Evolutionary conservation across 2,329 filamentous ascomycete species (phyloP).

Genomic region (Ophiostoma tasmaniense): DNA sequence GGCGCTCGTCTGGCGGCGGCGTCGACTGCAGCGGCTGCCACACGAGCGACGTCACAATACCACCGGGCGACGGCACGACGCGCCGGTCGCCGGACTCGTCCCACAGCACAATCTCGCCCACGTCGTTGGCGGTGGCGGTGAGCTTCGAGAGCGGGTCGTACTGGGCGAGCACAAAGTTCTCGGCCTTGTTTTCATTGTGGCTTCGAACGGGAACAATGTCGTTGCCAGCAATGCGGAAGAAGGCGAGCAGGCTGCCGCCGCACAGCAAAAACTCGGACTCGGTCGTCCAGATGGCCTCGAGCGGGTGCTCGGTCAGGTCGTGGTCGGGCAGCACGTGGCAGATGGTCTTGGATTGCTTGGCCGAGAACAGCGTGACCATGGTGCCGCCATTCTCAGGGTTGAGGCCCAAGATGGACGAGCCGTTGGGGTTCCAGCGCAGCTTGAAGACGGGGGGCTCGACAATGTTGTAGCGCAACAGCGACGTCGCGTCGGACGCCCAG

Average conservation of each 20-base stretch:
- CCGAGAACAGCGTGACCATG: conserved; percentile 47
- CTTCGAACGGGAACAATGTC: conserved; percentile 39
- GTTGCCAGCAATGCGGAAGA: conserved; percentile 39
- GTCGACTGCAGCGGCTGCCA: conserved; percentile 49
- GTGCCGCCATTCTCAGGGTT: conserved; percentile 47
- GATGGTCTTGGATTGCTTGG: conserved; percentile 35
- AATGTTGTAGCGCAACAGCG: conserved; percentile 46
- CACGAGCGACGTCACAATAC: conserved; percentile 23
- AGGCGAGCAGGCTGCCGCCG: conserved; percentile 46
- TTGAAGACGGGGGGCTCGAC: conserved; percentile 54
- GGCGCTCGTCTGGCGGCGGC: conserved; percentile 39
- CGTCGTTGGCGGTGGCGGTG: conserved; percentile 52
- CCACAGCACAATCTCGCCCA: conserved; percentile 30
- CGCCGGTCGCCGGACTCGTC: conserved; percentile 9
- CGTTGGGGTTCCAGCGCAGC: conserved; percentile 51
- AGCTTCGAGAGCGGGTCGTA: conserved; percentile 47
- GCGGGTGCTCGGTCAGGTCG: conserved; percentile 40
- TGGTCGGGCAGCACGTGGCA: conserved; percentile 43
- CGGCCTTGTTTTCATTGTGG: conserved; percentile 45
- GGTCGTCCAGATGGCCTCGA: conserved; percentile 54
- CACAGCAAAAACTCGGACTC: conserved; percentile 51
- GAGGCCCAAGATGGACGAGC: conserved; percentile 47
- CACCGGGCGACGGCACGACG: conserved; percentile 7
- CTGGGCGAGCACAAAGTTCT: conserved; percentile 46
- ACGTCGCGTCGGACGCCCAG: conserved; percentile 45